Conservation (phyloP, 768 basidiomycete species). For the Lactarius sp. region DNA sequence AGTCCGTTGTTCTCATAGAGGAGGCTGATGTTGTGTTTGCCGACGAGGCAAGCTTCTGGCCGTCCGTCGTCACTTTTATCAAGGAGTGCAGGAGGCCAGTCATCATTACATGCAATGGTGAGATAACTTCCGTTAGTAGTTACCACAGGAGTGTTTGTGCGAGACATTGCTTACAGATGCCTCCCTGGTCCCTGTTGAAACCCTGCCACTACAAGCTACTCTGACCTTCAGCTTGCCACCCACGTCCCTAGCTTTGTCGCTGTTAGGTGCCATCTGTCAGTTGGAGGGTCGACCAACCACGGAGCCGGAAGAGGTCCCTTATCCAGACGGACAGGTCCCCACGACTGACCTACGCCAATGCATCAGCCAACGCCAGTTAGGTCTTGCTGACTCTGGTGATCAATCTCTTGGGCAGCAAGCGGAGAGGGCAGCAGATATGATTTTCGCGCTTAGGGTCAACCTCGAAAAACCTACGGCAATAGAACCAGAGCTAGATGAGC, state of each 20-base stretch:
- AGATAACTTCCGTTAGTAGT: constrained; percentile 28
- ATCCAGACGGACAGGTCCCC: neutral
- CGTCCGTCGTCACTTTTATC: constrained; percentile 74
- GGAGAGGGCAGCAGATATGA: constrained; percentile 1
- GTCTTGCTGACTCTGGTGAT: constrained; percentile 5
- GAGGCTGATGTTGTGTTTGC: constrained; percentile 93
- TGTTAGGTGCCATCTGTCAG: constrained; percentile 24
- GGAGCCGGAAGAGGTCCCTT: constrained; percentile 1
- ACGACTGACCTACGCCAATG: constrained; percentile 22
- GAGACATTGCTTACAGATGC: constrained; percentile 46
- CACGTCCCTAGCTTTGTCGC: constrained; percentile 24
- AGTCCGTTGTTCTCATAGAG: constrained; percentile 88
- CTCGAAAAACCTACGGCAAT: neutral
- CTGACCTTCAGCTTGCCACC: constrained; percentile 51
- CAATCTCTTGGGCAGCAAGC: constrained; percentile 1
- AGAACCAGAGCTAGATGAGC: constrained; percentile 7
- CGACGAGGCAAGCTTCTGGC: constrained; percentile 85
- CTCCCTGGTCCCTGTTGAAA: constrained; percentile 60
- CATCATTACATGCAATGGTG: constrained; percentile 93
- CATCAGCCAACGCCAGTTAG: constrained; percentile 24
- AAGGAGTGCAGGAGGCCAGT: constrained; percentile 82
- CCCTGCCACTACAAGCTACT: constrained; percentile 73
- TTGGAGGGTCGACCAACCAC: constrained; percentile 19
- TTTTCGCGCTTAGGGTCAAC: constrained; percentile 17
- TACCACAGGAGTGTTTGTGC: constrained; percentile 19